Evolutionary conservation across 208 protist species (phyloP).

Genomic region (Leishmania braziliensis): DNA sequence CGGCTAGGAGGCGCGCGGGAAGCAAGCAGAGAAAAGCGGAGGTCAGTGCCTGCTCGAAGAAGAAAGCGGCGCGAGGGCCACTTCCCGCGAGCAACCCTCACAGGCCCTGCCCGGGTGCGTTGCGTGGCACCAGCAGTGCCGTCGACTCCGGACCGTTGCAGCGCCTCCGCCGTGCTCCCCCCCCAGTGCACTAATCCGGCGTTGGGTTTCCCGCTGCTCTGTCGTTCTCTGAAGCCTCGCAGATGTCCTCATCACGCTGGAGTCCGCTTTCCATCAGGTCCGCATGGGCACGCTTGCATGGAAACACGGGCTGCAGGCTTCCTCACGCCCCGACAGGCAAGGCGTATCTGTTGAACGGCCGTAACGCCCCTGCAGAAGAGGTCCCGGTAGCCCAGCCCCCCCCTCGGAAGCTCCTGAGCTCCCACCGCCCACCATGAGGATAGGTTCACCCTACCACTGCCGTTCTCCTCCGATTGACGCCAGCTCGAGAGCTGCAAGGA

Average conservation of each 20-base stretch:
- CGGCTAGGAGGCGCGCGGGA: not conserved
- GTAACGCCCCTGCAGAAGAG: conserved; percentile 20
- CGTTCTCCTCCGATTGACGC: not conserved
- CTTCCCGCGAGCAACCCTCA: not conserved
- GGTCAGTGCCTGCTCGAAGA: too few relatives aligned
- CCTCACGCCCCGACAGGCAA: not conserved
- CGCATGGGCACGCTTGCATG: not conserved
- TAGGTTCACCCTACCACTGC: not conserved
- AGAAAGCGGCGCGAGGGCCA: not conserved
- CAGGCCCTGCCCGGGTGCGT: not conserved
- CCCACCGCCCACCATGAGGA: not conserved
- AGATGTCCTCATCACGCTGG: too few relatives aligned
- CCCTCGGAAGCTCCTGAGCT: not conserved
- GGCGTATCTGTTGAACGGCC: conserved; percentile 8
- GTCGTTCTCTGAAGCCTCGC: too few relatives aligned
- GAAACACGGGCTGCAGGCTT: too few relatives aligned
- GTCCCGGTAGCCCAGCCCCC: conserved; percentile 5
- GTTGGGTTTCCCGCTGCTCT: too few relatives aligned
- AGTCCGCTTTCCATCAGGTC: too few relatives aligned
- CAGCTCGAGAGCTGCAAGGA: not conserved
- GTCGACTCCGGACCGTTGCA: not conserved
- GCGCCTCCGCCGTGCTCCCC: not conserved
- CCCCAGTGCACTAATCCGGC: too few relatives aligned
- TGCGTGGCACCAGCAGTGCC: not conserved
- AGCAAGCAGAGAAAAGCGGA: not conserved